Conservation (phyloP, 2,329 filamentous ascomycete genomes). For the Fusarium scirpi region DNA sequence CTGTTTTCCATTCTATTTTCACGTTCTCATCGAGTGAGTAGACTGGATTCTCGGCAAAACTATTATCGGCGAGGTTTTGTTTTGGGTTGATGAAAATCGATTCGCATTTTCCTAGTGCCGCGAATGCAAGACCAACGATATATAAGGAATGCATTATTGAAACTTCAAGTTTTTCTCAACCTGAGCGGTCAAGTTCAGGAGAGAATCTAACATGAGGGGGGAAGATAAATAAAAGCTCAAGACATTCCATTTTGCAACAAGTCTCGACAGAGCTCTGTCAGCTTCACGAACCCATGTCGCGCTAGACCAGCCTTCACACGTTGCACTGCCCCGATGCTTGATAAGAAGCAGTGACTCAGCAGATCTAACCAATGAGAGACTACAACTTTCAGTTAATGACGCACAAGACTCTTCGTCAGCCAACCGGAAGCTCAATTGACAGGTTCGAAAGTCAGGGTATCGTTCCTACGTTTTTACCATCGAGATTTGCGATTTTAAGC, state of each 20-base stretch:
- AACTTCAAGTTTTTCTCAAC: accelerated
- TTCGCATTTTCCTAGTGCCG: not conserved
- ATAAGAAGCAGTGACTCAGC: conserved; percentile 10
- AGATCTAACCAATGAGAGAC: accelerated
- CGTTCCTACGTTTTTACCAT: not conserved
- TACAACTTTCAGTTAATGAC: not conserved
- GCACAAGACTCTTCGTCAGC: not conserved
- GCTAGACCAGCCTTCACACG: conserved; percentile 4
- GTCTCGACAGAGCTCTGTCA: not conserved
- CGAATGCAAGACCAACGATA: not conserved
- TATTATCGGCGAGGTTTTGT: accelerated
- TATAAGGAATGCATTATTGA: not conserved
- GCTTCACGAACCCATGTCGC: conserved; percentile 3
- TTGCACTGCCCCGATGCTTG: not conserved
- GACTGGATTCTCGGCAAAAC: not conserved
- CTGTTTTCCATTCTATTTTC: conserved; percentile 5
- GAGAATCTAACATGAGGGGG: not conserved
- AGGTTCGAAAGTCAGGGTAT: accelerated
- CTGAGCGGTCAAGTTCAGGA: accelerated
- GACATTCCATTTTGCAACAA: not conserved
- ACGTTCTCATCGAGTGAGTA: not conserved
- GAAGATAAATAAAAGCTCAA: not conserved
- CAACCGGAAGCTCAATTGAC: not conserved
- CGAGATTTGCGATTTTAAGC: not conserved
- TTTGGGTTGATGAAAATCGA: not conserved